Conservation (phyloP, 345 rosid genomes). For the Eucalyptus albens region DNA sequence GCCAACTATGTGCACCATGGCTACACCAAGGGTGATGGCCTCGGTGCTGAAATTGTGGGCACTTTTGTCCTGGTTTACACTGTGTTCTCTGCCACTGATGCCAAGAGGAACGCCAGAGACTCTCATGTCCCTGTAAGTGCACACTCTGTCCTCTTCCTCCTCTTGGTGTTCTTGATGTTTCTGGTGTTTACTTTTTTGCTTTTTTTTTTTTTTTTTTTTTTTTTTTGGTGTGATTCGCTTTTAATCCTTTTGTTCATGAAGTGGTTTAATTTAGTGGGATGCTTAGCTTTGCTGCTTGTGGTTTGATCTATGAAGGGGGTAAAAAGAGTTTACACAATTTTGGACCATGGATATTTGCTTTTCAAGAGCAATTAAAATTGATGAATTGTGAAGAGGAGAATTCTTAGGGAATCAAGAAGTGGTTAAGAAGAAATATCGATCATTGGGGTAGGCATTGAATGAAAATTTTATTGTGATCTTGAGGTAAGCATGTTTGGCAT, state of each 20-base stretch:
- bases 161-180: neutral
- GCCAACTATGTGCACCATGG: conserved; percentile 46
- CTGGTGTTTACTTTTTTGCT: neutral
- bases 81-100: conserved; percentile 73
- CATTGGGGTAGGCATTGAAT: neutral
- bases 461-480: neutral
- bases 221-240: neutral
- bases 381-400: neutral
- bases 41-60: conserved; percentile 69
- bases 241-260: neutral
- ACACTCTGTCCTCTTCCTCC: neutral
- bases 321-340: neutral
- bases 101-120: conserved; percentile 73
- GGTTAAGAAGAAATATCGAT: neutral
- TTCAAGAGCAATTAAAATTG: neutral
- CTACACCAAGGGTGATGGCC: conserved; percentile 58
- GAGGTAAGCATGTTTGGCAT: neutral
- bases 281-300: neutral
- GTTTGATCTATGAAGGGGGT: neutral
- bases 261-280: neutral
- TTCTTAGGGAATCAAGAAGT: neutral
- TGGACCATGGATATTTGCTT: neutral
- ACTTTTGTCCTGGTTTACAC: conserved; percentile 63
- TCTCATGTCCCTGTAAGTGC: conserved; percentile 62
- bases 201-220: neutral